Base-by-base conservation (phyloP, 2,329 filamentous ascomycete genomes). In the Penicillium sp. region DNA sequence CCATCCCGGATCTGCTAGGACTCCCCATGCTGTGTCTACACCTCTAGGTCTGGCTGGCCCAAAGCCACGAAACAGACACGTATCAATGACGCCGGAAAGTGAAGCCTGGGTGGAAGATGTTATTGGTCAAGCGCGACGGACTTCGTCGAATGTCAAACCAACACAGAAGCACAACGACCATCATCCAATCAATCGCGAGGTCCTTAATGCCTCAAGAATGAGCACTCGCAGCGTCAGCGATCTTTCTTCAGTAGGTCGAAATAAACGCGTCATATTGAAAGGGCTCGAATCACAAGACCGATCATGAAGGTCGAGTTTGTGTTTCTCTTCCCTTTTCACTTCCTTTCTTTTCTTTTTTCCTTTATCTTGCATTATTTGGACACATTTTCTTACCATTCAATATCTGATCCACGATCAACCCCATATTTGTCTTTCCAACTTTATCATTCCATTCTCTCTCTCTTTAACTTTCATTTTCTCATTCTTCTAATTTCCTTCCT, bases 101-200 rank as follows among this genome's bases (percentile, higher is more conserved):
- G 75, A 78, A 60, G 74, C 75, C 1, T 79, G 76, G 76, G 75
- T 78, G 9, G 73, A 77, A 62, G 73, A 74, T 53, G 72, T 78
- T 20, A 68, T 78, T 24, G 73, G 74, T 35, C 74, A 77, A 63
- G 75, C 76, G 6, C 67, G 76, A 43, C 66, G 68, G 38, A 71
- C 71, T 16, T 69, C 71, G 5, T 70, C 72, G 9, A 71, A 68
- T 5, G 57, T 68, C 8, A 66, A 71, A 16, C 66, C 67, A 0
- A 62, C 68, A 21, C 57, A 43, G 8, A 65, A 67, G 28, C 61
- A 65, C 20, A 61, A 58, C 14, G 60, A 56, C 56, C 63, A 45
- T 52, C 50, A 45, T 23, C 24, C 18, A 18, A 52, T 47, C 43
- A 60, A 57, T 23, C 58, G 59, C 24, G 60, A 42, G 54, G 59